phyloP scores from a whole-genome alignment of 305 asterid species.

The Rubia occidens region DNA sequence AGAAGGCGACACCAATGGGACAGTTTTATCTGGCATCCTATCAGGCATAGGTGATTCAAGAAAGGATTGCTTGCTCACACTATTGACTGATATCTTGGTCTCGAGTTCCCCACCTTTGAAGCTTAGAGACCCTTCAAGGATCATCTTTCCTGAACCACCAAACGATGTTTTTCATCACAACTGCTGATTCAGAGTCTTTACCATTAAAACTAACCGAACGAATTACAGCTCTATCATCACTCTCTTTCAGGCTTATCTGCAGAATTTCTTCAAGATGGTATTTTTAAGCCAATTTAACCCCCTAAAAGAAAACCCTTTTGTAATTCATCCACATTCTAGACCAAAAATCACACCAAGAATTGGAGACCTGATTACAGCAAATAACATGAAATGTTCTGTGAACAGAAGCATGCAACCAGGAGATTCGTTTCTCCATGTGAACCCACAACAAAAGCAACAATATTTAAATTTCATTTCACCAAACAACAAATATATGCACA shows the following conservation, averaged over 20 bases:
- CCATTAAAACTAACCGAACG: constrained; percentile 29
- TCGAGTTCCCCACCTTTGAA: constrained; percentile 46
- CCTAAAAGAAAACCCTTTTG: background rate
- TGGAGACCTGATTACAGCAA: background rate
- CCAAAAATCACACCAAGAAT: background rate
- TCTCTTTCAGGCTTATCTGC: constrained; percentile 30
- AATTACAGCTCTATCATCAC: constrained; percentile 20
- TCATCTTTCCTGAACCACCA: constrained; percentile 41
- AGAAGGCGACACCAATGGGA: constrained; percentile 7
- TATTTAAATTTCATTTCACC: background rate
- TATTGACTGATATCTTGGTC: constrained; percentile 33
- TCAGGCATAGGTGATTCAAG: constrained; percentile 12
- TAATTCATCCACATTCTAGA: background rate
- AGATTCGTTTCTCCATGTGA: background rate
- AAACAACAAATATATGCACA: background rate
- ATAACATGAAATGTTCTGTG: background rate
- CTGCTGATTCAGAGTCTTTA: constrained; percentile 24
- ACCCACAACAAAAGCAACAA: background rate
- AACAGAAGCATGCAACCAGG: background rate
- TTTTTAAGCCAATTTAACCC: background rate
- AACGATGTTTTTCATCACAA: constrained; percentile 23
- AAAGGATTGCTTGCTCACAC: constrained; percentile 10
- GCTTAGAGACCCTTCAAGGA: constrained; percentile 48
- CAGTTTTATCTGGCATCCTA: constrained; percentile 17
- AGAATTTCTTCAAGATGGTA: background rate